phyloP scores from a whole-genome alignment of 2,329 filamentous ascomycete genomes.

The Alternaria ethzedia region DNA sequence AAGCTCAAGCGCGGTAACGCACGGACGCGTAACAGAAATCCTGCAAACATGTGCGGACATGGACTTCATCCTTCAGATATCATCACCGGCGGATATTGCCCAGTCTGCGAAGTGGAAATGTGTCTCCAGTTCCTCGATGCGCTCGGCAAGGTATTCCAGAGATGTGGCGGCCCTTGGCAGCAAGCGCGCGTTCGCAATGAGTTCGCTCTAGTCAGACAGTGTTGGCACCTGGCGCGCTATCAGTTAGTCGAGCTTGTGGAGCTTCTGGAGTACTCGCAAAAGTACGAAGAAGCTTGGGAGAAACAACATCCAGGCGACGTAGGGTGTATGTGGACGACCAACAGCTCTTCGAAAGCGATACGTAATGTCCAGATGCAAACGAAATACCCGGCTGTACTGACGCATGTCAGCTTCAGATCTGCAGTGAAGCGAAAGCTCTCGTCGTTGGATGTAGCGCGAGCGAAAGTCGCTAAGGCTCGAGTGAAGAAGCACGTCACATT shows the following conservation, averaged over 20 bases:
- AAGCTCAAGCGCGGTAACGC: not conserved
- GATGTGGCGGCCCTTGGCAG: not conserved
- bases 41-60: not conserved
- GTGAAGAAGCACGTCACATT: not conserved
- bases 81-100: not conserved
- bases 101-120: not conserved
- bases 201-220: not conserved
- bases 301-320: not conserved
- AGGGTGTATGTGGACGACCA: not conserved
- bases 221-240: not conserved
- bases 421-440: not conserved
- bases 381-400: not conserved
- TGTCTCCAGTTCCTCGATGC: not conserved
- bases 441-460: not conserved
- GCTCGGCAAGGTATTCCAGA: not conserved
- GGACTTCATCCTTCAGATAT: not conserved
- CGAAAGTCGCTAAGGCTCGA: not conserved
- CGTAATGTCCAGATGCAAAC: not conserved
- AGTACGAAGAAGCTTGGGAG: not conserved
- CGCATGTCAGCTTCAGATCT: accelerated
- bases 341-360: not conserved
- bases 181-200: not conserved
- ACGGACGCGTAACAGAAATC: not conserved
- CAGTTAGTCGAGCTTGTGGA: not conserved
- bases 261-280: not conserved